Evolutionary conservation across 1,139 yeast genomes (phyloP), one percentile per base, ranked within the genome.

Genomic region (Nakaseomyces bracarensis): DNA sequence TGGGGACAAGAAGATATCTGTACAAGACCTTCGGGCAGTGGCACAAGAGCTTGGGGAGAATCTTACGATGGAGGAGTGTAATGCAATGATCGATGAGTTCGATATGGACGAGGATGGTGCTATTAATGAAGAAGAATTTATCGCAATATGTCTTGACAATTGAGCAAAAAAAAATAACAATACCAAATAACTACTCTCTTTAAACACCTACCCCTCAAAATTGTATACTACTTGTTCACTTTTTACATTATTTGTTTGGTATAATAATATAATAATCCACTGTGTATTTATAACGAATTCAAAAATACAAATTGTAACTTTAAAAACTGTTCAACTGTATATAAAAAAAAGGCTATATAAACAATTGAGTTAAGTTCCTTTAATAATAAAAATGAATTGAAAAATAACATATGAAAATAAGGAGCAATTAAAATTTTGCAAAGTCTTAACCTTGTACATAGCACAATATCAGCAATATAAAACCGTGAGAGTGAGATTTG

Each of bases 31-130:
- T 45, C 77, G 94, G 63, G 74, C 93, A 47, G 95, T 91, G 1
- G 94, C 97, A 14, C 83, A 83, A 55, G 97, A 91, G 51, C 67
- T 93, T 48, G 96, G 96, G 1, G 98, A 93, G 62, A 84, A 82
- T 55, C 68, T 93, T 46, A 82, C 86, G 8, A 98, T 91, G 51
- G 96, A 87, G 46, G 98, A 93, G 56, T 70, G 93, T 44, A 74
- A 83, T 51, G 96, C 97, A 10, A 91, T 93, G 98, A 91, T 93
- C 51, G 96, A 89, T 49, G 98, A 91, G 64, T 93, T 93, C 58
- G 99, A 93, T 64, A 67, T 91, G 46, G 97, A 93, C 61, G 95
- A 85, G 49, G 98, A 93, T 61, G 98, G 97, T 39, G 96, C 84
- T 53, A 87, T 93, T 53, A 82, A 82, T 54, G 93, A 85, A 57